A percentile compares a stretch with the other conserved stretches of the same genome.
Evolutionary conservation across 352 stramenopile species (phyloP).

Genomic region (Elongisporangium anandrum): DNA sequence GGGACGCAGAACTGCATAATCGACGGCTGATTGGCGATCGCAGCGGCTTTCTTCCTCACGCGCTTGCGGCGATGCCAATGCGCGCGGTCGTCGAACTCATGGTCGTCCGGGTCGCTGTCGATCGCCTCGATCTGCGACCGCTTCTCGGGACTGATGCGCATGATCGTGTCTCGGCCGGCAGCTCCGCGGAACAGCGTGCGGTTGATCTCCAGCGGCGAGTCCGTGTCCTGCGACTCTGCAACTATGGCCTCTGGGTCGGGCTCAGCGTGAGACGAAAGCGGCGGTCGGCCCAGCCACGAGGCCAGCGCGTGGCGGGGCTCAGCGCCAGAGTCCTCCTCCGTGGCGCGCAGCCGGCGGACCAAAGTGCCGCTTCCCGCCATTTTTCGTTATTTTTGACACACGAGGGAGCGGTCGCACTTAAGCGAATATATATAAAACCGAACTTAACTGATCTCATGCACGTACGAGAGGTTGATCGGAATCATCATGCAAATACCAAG

Average conservation of each 20-base stretch:
- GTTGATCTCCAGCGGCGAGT: slow-evolving; percentile 37
- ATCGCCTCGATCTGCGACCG: slow-evolving; percentile 55
- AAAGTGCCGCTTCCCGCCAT: slow-evolving; percentile 21
- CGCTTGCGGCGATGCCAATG: slow-evolving; percentile 46
- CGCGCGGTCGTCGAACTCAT: slow-evolving; percentile 63
- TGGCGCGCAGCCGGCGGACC: neutral
- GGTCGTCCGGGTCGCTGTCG: slow-evolving; percentile 67
- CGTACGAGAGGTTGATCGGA: neutral
- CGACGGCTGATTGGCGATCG: slow-evolving; percentile 33
- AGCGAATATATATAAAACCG: neutral
- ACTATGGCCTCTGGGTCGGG: neutral
- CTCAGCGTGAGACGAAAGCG: neutral
- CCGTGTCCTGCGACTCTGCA: slow-evolving; percentile 6
- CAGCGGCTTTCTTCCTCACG: slow-evolving; percentile 27
- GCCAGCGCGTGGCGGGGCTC: slow-evolving; percentile 18
- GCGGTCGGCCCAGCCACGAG: slow-evolving; percentile 30
- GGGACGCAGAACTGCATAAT: slow-evolving; percentile 61
- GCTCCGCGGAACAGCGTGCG: slow-evolving; percentile 14
- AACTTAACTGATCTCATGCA: neutral
- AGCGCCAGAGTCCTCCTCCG: neutral
- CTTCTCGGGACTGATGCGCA: slow-evolving; percentile 49
- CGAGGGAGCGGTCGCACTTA: neutral
- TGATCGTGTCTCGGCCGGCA: slow-evolving; percentile 37
- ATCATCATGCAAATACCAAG: too few relatives aligned
- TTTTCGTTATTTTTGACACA: slow-evolving; percentile 6